A percentile compares a stretch with the other conserved stretches of the same genome.
Evolutionary conservation across 495 filamentous ascomycete genomes (phyloP).

Genomic region (Aspergillus bridgeri): DNA sequence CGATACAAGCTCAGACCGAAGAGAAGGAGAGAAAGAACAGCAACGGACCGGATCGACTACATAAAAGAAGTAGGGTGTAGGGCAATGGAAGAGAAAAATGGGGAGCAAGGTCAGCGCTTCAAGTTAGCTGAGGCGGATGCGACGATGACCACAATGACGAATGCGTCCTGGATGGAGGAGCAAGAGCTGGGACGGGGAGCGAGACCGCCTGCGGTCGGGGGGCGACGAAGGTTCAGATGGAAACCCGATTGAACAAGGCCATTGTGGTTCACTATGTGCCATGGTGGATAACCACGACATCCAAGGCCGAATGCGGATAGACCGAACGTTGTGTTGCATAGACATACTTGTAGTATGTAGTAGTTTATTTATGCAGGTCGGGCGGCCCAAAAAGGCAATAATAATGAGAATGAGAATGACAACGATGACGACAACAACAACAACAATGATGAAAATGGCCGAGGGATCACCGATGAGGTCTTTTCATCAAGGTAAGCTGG

Average conservation of each 20-base stretch:
- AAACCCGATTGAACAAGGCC: constrained; percentile 13
- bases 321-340: constrained; percentile 8
- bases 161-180: constrained; percentile 18
- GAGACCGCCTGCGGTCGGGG: constrained; percentile 14
- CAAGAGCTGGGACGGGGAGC: constrained; percentile 4
- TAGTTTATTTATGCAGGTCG: constrained; percentile 10
- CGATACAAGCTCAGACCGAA: background rate
- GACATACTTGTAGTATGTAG: no score
- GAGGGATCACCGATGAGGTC: no score
- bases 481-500: no score
- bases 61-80: constrained; percentile 18
- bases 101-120: background rate
- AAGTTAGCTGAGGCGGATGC: constrained; percentile 19
- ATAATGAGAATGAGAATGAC: background rate
- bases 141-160: constrained; percentile 24
- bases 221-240: constrained; percentile 4
- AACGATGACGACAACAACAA: no score
- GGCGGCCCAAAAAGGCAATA: constrained; percentile 7
- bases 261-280: constrained; percentile 10
- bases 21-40: constrained; percentile 9
- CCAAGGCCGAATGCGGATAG: constrained; percentile 18
- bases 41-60: constrained; percentile 19
- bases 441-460: no score
- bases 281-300: constrained; percentile 10
- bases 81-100: constrained; percentile 1